These are phyloP conservation scores for Corynespora cassiicola DNA, from an alignment of 2,329 filamentous ascomycete species.

Conservation along the genomic window DNA sequence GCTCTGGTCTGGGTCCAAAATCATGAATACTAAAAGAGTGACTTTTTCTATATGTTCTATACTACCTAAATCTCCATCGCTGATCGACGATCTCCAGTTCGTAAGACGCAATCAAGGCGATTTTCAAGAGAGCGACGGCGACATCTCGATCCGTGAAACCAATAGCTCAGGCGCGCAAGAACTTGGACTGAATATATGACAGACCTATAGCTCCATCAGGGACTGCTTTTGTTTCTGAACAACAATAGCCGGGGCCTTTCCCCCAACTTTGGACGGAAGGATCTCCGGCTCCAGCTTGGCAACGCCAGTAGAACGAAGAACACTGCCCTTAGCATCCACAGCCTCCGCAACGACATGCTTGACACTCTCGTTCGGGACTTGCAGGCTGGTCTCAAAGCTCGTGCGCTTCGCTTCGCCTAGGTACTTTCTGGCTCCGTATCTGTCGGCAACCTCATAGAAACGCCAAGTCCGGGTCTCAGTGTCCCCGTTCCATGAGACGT, in stretches of 20 bases:
- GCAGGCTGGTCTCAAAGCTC: conserved; percentile 22
- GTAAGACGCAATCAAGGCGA: too few species aligned
- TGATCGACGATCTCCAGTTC: too few species aligned
- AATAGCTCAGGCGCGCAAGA: too few species aligned
- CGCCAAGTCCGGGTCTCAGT: conserved; percentile 33
- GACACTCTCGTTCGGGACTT: conserved; percentile 9
- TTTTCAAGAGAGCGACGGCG: too few species aligned
- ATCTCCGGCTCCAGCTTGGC: conserved; percentile 18
- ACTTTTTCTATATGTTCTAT: too few species aligned
- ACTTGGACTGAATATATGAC: too few species aligned
- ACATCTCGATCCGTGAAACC: too few species aligned
- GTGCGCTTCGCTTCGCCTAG: conserved; percentile 16
- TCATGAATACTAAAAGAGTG: too few species aligned
- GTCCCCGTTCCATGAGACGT: conserved; percentile 37
- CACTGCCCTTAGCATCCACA: conserved; percentile 15
- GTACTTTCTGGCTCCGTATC: conserved; percentile 8
- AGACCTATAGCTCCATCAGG: too few species aligned
- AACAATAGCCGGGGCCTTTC: conserved; percentile 4
- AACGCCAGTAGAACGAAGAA: conserved; percentile 12
- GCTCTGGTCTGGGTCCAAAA: too few species aligned
- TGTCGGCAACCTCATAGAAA: conserved; percentile 39
- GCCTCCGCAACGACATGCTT: conserved; percentile 20
- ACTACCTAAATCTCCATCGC: too few species aligned
- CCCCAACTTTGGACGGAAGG: conserved; percentile 8
- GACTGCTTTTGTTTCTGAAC: too few species aligned